Conservation (phyloP, 768 basidiomycete genomes). For the Cantharellus cinnabarinus region DNA sequence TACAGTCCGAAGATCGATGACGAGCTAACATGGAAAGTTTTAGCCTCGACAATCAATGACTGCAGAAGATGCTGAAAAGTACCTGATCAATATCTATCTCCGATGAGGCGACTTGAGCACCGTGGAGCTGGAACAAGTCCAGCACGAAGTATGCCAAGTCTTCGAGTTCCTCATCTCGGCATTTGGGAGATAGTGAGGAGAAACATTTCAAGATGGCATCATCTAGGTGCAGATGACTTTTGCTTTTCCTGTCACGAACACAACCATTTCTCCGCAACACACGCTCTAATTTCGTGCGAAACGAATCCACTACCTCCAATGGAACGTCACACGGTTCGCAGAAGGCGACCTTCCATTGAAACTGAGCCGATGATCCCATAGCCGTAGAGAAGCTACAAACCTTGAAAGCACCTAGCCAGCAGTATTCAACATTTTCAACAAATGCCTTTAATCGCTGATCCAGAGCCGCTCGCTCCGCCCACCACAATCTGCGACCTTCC, state of each 20-base stretch:
- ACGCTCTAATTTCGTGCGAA: slow-evolving; percentile 51
- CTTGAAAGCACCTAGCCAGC: slow-evolving; percentile 97
- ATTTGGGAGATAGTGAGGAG: slow-evolving; percentile 58
- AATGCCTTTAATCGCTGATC: slow-evolving; percentile 57
- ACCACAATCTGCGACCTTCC: slow-evolving; percentile 58
- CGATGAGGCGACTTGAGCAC: slow-evolving; percentile 67
- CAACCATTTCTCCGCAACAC: slow-evolving; percentile 48
- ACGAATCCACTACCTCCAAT: slow-evolving; percentile 27
- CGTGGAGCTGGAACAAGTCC: slow-evolving; percentile 87
- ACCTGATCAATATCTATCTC: slow-evolving; percentile 86
- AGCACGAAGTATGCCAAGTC: slow-evolving; percentile 86
- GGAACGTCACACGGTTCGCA: slow-evolving; percentile 27
- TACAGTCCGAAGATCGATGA: slow-evolving; percentile 56
- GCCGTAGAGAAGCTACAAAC: slow-evolving; percentile 23
- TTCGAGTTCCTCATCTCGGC: slow-evolving; percentile 84
- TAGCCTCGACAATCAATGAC: slow-evolving; percentile 3
- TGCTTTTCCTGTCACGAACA: slow-evolving; percentile 35
- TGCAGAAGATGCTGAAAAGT: background rate
- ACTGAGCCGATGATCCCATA: background rate
- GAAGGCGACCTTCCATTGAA: slow-evolving; percentile 34
- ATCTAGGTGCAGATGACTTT: slow-evolving; percentile 26
- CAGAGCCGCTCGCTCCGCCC: slow-evolving; percentile 58
- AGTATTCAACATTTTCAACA: slow-evolving; percentile 74
- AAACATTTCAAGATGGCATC: slow-evolving; percentile 70
- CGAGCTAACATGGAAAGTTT: slow-evolving; percentile 17